Base-by-base conservation (phyloP, 768 basidiomycete genomes). In the Dendrothele bispora region DNA sequence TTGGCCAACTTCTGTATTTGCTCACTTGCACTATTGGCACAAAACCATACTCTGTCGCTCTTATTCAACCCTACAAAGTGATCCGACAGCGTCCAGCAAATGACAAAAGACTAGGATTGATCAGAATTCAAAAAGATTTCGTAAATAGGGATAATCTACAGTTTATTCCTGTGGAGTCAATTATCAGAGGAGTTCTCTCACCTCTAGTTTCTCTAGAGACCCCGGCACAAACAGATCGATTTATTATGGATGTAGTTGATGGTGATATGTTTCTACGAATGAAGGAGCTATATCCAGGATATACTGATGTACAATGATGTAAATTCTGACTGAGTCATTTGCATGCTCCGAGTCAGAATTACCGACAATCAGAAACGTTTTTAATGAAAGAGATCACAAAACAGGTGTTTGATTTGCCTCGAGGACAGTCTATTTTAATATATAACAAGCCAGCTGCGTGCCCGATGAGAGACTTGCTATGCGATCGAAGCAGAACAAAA, bases 221-320 rank as follows among this genome's bases (percentile, higher is more conserved):
- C 3, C 53, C 57, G 7, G 49, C n/a, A n/a, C n/a, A n/a, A n/a
- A n/a, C n/a, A n/a, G n/a, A n/a, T n/a, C n/a, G n/a, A n/a, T 28
- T 61, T 15, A 45, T 60, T 1, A 32, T 56, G 30, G 57, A 61
- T 47, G 40, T 46, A 2, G 15, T 59, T 0, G 57, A 61, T 45
- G 42, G 36, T 28, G 58, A 59, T 39, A 52, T 47, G 54, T 58
- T 58, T 46, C 22, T 46, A 5, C 44, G 25, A 7, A 29, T 43
- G 5, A 8, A 7, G 26, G 11, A 29, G 7, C 7, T 24, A 20
- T 43, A 24, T 28, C 26, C 42, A 7, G 30, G 42, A 21, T 39
- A 39, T 39, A 39, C 39, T n/a, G n/a, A n/a, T n/a, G n/a, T n/a
- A n/a, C n/a, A n/a, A n/a, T n/a, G n/a, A n/a, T n/a, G n/a, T n/a